Conservation (phyloP, 2,329 filamentous ascomycete species). For the Chaetomiaceae sp. region DNA sequence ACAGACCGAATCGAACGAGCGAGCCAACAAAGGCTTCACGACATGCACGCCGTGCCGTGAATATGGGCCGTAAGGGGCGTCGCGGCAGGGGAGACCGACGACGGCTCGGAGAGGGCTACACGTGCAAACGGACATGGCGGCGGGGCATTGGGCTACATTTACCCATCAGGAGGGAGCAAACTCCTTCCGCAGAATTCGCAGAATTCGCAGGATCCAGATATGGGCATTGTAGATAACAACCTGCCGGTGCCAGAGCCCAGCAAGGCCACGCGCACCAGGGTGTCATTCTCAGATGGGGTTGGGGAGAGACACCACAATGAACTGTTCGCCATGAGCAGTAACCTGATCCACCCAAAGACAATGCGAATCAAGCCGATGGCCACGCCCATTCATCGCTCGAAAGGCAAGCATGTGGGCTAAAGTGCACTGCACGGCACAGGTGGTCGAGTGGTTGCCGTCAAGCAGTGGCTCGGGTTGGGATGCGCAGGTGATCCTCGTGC, state of each 20-base stretch:
- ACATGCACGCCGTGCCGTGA: neutral
- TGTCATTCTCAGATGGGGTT: conserved; percentile 4
- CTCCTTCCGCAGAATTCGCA: conserved; percentile 25
- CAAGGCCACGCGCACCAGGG: no score
- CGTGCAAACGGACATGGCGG: conserved; percentile 5
- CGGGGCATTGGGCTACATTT: conserved; percentile 22
- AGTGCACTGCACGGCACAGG: neutral
- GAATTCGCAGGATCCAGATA: conserved; percentile 22
- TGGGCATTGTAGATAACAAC: conserved; percentile 27
- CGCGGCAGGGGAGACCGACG: neutral
- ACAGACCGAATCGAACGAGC: conserved; percentile 6
- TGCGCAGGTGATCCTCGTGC: conserved; percentile 31
- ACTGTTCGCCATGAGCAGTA: no score
- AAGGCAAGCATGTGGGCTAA: conserved; percentile 9
- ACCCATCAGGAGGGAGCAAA: conserved; percentile 29
- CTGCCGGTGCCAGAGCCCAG: no score
- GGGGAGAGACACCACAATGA: neutral
- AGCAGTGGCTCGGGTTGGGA: conserved; percentile 6
- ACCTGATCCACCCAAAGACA: neutral
- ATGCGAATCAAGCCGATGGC: neutral
- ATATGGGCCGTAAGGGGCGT: conserved; percentile 6
- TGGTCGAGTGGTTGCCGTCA: neutral
- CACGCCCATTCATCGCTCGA: conserved; percentile 4
- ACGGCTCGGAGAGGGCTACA: neutral
- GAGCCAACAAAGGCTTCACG: neutral